These are phyloP conservation scores for Colletotrichum sojae DNA, from an alignment of 2,329 filamentous ascomycete genomes.

Conservation along the genomic window DNA sequence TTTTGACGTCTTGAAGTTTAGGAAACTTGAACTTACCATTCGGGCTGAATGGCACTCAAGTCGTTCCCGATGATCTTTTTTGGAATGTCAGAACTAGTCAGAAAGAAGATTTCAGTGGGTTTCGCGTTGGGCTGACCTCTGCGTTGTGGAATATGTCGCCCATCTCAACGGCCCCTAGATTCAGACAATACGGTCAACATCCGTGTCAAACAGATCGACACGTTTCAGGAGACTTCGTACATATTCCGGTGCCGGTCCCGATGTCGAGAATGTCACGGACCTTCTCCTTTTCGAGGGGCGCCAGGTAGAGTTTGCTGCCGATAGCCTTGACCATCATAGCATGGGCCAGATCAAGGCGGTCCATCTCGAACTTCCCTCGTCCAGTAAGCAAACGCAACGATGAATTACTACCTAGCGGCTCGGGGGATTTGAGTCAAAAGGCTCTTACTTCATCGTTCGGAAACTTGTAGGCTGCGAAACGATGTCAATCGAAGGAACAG, in stretches of 20 bases:
- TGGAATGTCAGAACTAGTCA: not conserved
- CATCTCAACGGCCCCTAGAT: conserved; percentile 54
- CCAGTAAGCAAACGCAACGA: no score
- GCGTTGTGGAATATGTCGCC: conserved; percentile 49
- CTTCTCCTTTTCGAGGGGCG: conserved; percentile 48
- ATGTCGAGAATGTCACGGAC: conserved; percentile 56
- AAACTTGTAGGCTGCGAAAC: not conserved
- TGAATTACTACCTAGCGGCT: conserved; percentile 24
- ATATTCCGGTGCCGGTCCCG: conserved; percentile 60
- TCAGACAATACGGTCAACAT: not conserved
- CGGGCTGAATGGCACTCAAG: conserved; percentile 49
- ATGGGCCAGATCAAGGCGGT: conserved; percentile 55
- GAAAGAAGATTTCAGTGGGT: not conserved
- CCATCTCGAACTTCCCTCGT: conserved; percentile 43
- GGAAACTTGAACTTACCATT: conserved; percentile 41
- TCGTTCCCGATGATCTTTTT: conserved; percentile 47
- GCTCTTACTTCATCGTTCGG: conserved; percentile 46
- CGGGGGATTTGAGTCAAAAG: not conserved
- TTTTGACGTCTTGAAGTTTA: not conserved
- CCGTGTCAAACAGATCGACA: no score
- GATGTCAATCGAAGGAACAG: not conserved
- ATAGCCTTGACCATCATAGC: conserved; percentile 49
- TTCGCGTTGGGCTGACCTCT: conserved; percentile 32
- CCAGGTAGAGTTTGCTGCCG: conserved; percentile 47
- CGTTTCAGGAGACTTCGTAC: conserved; percentile 37